Percentiles rank a stretch among this genome's conserved stretches.
These are phyloP conservation scores for Colletotrichum neosansevieriae DNA, from an alignment of 2,329 filamentous ascomycete species.

Conservation along the genomic window DNA sequence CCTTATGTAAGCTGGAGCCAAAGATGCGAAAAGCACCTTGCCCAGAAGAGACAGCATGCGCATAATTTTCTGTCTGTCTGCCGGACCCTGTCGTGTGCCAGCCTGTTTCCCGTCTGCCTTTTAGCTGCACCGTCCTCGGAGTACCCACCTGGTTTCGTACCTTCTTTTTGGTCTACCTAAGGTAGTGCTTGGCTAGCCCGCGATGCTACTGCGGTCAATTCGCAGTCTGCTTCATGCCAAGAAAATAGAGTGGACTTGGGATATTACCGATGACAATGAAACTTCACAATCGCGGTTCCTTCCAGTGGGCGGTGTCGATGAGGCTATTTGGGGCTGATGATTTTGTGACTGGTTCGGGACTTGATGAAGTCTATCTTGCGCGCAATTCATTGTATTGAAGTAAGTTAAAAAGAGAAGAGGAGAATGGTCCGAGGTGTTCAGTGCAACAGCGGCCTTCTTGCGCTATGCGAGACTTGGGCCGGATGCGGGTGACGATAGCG, in stretches of 20 bases:
- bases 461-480: neutral
- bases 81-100: neutral
- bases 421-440: neutral
- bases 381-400: neutral
- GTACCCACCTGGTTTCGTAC: conserved; percentile 13
- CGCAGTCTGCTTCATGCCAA: conserved; percentile 31
- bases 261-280: neutral
- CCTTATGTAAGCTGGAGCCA: neutral
- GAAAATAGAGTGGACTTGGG: neutral
- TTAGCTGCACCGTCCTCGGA: conserved; percentile 16
- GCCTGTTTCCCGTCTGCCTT: conserved; percentile 5
- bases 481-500: conserved; percentile 9
- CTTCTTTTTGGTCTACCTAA: neutral
- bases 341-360: neutral
- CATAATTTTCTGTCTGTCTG: neutral
- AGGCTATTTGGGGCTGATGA: neutral
- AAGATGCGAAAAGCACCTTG: conserved; percentile 1
- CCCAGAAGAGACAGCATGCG: neutral
- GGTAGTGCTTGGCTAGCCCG: conserved; percentile 18
- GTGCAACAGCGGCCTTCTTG: conserved; percentile 6
- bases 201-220: conserved; percentile 16
- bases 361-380: neutral
- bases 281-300: neutral
- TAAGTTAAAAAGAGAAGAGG: neutral
- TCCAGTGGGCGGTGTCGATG: conserved; percentile 12